Evolutionary conservation across 2,329 filamentous ascomycete genomes (phyloP).

Genomic region (Elsinoe arachidis): DNA sequence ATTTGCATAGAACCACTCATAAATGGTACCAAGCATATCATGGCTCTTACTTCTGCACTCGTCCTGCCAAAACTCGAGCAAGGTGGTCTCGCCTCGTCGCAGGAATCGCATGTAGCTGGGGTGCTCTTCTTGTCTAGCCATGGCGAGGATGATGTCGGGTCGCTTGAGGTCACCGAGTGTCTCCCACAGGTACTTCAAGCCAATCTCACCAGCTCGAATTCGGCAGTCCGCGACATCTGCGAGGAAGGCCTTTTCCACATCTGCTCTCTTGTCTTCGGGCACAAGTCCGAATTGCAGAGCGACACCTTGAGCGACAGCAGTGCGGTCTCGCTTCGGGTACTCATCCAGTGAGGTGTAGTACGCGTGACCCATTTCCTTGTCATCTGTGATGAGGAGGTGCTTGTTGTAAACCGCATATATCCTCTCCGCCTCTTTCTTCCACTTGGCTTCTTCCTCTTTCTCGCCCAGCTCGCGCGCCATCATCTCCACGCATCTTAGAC

Average conservation of each 20-base stretch:
- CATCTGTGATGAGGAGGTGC: conserved; percentile 28
- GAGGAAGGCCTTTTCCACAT: conserved; percentile 26
- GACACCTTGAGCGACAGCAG: conserved; percentile 33
- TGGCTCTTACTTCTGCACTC: conserved; percentile 39
- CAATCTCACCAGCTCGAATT: conserved; percentile 36
- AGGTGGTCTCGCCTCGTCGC: conserved; percentile 36
- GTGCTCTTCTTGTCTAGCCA: conserved; percentile 41
- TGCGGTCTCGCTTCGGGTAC: conserved; percentile 27
- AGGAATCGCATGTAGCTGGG: conserved; percentile 43
- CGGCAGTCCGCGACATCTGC: conserved; percentile 22
- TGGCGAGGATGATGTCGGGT: conserved; percentile 34
- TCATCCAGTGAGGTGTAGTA: conserved; percentile 34
- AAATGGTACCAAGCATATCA: conserved; percentile 41
- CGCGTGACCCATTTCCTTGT: conserved; percentile 26
- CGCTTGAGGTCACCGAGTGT: conserved; percentile 34
- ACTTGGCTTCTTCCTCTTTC: conserved; percentile 21
- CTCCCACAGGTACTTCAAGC: conserved; percentile 36
- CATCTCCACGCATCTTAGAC: conserved; percentile 29
- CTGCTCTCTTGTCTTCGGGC: conserved; percentile 20
- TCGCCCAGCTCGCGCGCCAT: conserved; percentile 30
- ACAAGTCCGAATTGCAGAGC: conserved; percentile 31
- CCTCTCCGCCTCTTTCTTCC: conserved; percentile 23
- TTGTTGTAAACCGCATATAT: conserved; percentile 30
- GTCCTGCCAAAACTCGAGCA: conserved; percentile 39
- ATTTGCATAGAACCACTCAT: conserved; percentile 41